Evolutionary conservation across 331 rosid species (phyloP).

Genomic region (Rosa hybrid): DNA sequence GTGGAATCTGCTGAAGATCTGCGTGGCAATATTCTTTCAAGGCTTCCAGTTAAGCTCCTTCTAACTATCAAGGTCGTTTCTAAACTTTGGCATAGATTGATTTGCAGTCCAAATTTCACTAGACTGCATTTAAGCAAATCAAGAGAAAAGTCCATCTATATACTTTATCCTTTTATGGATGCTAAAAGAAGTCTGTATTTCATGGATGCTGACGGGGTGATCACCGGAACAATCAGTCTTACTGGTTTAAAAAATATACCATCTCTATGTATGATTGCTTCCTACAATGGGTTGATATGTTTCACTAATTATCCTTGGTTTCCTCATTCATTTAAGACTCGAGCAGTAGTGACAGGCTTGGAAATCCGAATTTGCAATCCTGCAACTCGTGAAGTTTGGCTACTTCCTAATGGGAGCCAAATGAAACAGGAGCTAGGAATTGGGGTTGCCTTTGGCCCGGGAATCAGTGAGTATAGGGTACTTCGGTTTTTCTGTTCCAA

Average conservation of each 20-base stretch:
- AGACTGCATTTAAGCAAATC: conserved; percentile 24
- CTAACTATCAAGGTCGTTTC: conserved; percentile 17
- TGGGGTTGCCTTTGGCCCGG: conserved; percentile 34
- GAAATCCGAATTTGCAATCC: conserved; percentile 37
- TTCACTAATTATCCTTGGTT: conserved; percentile 28
- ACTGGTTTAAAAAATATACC: conserved; percentile 19
- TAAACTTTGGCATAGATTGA: conserved; percentile 19
- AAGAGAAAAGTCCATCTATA: conserved; percentile 10
- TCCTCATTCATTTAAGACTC: not conserved
- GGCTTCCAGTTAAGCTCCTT: conserved; percentile 28
- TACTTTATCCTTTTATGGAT: conserved; percentile 24
- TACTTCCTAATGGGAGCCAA: conserved; percentile 24
- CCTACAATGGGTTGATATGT: conserved; percentile 30
- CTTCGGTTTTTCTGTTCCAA: conserved; percentile 17
- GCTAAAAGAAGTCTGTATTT: conserved; percentile 12
- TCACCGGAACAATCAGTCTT: conserved; percentile 1
- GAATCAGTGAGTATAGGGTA: conserved; percentile 18
- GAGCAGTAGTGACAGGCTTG: not conserved
- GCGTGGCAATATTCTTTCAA: conserved; percentile 16
- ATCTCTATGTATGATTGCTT: conserved; percentile 23
- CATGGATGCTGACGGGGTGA: conserved; percentile 15
- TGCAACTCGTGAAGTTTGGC: conserved; percentile 17
- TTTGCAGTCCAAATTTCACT: conserved; percentile 15
- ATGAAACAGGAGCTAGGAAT: conserved; percentile 7
- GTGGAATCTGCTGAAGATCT: conserved; percentile 24